Evolutionary conservation across 192 early-diverging fungal species (phyloP), one percentile per base, ranked within the genome.

Genomic region (Rhizoclosmatium sp.): DNA sequence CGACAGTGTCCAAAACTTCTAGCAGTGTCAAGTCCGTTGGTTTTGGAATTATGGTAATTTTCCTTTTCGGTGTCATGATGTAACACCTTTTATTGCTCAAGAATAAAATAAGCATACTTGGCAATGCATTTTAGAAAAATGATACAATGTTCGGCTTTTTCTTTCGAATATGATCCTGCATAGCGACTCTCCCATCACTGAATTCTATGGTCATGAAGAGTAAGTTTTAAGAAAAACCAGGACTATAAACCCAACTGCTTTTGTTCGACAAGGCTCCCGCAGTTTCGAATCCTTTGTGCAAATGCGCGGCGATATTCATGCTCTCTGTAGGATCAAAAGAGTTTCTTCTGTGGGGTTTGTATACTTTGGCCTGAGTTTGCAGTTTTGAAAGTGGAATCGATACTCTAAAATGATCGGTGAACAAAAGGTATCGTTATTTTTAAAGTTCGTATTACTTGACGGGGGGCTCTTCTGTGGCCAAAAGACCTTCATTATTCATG

Each of bases 261-360:
- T 67, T 65, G 41, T 76, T 76, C 10, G 46, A 31, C 21, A 76
- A 59, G 3, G 45, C 40, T 12, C 59, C 58, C 14, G 64, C 39
- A 1, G 75, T 76, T 76, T 76, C 75, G 51, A 66, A 76, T 12
- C 75, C 75, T 23, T 76, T 76, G 40, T 76, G 75, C 64, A 76
- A 67, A 76, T 76, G 75, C 41, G 10, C 66, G 4, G 60, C 65
- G 19, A 76, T 76, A 67, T 76, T 31, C 46, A 76, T 54, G 1
- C 56, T 61, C 16, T 79, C 61, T 1, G 78, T 16, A 10, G 78
- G 48, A 59, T 79, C 78, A 59, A 79, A 79, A 10, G 78, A 79
- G 42, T 65, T 72, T 3, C 78, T 48, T 56, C 78, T 68, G 59
- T 79, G 78, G 39, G 78, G 49, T 45, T 79, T 79, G 56, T 79